These are phyloP conservation scores for Exophiala dermatitidis DNA, from an alignment of 2,329 filamentous ascomycete genomes.

Conservation along the genomic window DNA sequence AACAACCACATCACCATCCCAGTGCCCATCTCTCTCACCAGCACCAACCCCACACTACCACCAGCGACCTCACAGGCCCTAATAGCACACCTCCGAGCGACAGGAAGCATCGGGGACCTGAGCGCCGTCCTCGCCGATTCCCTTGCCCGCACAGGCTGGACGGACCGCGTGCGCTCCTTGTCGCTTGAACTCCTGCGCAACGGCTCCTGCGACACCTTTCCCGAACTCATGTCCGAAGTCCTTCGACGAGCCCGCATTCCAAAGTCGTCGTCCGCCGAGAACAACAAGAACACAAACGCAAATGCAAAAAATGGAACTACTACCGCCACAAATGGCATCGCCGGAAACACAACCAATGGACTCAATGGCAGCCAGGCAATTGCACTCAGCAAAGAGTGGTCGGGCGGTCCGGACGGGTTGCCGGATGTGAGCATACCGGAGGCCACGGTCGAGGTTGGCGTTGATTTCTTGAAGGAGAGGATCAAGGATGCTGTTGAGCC, in stretches of 20 bases:
- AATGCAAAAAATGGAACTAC: constrained; percentile 25
- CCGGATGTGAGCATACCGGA: constrained; percentile 44
- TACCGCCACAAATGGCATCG: constrained; percentile 10
- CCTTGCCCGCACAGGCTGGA: constrained; percentile 54
- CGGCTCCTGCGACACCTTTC: constrained; percentile 51
- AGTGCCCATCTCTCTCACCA: constrained; percentile 17
- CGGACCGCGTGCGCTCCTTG: constrained; percentile 48
- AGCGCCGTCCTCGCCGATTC: constrained; percentile 48
- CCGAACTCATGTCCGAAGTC: constrained; percentile 50
- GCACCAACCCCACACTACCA: constrained; percentile 12
- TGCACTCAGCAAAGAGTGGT: constrained; percentile 31
- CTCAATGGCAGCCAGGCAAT: constrained; percentile 27
- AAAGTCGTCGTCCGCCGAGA: constrained; percentile 17
- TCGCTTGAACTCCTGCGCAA: constrained; percentile 51
- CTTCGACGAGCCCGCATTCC: constrained; percentile 39
- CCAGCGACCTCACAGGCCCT: constrained; percentile 17
- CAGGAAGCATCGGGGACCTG: constrained; percentile 49
- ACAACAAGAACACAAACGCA: constrained; percentile 3
- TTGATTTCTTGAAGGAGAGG: constrained; percentile 46
- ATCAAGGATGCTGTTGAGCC: constrained; percentile 46
- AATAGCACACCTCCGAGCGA: constrained; percentile 23
- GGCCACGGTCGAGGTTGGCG: constrained; percentile 44
- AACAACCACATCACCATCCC: constrained; percentile 12
- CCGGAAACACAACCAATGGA: constrained; percentile 9
- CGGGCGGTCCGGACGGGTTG: constrained; percentile 33